Conservation (phyloP, 345 rosid species). For the Boechera divaricarpa region DNA sequence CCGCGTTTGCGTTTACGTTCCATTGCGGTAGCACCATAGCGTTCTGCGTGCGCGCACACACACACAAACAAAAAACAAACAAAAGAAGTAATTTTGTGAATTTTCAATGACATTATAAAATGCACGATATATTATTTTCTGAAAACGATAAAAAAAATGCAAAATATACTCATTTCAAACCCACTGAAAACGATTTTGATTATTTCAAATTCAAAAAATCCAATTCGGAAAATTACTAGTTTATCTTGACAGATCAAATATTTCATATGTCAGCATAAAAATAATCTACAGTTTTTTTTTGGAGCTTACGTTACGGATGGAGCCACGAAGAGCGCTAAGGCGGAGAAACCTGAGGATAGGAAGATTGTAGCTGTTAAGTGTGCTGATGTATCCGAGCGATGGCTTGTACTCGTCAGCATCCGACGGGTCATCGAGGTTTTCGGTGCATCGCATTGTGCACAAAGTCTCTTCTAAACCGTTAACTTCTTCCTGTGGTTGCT, state of each 20-base stretch:
- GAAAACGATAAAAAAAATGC: not conserved
- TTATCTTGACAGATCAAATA: not conserved
- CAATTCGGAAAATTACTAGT: not conserved
- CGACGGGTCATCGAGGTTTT: slow-evolving; percentile 60
- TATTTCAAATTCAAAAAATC: not conserved
- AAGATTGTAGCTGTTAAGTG: slow-evolving; percentile 59
- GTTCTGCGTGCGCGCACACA: slow-evolving; percentile 15
- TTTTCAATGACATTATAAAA: not conserved
- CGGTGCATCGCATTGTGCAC: slow-evolving; percentile 57
- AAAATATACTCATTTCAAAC: not conserved
- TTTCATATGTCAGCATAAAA: not conserved
- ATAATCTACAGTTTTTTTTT: not conserved
- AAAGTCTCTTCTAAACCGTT: slow-evolving; percentile 69
- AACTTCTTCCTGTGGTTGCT: slow-evolving; percentile 11
- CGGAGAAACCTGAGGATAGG: slow-evolving; percentile 56
- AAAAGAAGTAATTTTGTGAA: not conserved
- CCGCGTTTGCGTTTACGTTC: slow-evolving; percentile 64
- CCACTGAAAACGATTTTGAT: not conserved
- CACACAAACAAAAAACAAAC: not conserved
- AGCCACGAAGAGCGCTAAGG: slow-evolving; percentile 59
- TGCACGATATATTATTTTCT: not conserved
- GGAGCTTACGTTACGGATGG: slow-evolving; percentile 41
- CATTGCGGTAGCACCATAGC: slow-evolving; percentile 62
- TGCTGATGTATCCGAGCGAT: slow-evolving; percentile 54
- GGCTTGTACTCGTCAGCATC: slow-evolving; percentile 58